Conservation (phyloP, 2,329 filamentous ascomycete genomes). For the Aspergillus melleus region DNA sequence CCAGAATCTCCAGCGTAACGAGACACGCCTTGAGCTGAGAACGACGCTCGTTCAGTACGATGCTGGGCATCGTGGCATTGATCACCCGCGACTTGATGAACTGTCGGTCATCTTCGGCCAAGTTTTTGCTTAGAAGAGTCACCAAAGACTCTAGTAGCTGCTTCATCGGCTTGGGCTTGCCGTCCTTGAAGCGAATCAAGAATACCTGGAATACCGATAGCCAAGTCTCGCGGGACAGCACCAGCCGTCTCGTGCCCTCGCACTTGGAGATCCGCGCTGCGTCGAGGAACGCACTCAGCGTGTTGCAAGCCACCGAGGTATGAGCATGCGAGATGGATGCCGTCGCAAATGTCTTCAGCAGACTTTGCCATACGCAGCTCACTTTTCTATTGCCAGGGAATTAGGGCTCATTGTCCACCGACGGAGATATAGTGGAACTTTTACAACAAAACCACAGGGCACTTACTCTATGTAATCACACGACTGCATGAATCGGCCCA, state of each 20-base stretch:
- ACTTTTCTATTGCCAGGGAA: conserved; percentile 28
- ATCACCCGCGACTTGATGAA: conserved; percentile 26
- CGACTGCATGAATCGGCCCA: conserved; percentile 34
- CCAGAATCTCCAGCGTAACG: conserved; percentile 36
- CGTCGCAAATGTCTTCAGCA: conserved; percentile 43
- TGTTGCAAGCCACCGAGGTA: conserved; percentile 45
- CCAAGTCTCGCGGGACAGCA: conserved; percentile 39
- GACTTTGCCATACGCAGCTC: conserved; percentile 37
- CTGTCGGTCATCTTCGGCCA: conserved; percentile 18
- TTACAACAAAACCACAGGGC: neutral
- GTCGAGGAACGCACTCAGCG: conserved; percentile 46
- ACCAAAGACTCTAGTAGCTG: conserved; percentile 45
- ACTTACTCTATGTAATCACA: conserved; percentile 37
- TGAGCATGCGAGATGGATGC: conserved; percentile 41
- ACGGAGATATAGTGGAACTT: neutral
- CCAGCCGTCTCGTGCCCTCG: conserved; percentile 33
- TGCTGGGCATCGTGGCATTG: conserved; percentile 33
- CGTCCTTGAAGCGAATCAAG: conserved; percentile 43
- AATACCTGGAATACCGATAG: conserved; percentile 41
- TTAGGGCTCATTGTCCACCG: conserved; percentile 1
- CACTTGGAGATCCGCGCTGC: conserved; percentile 33
- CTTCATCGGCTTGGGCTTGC: conserved; percentile 46
- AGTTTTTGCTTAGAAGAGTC: conserved; percentile 32
- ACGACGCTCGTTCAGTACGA: conserved; percentile 41
- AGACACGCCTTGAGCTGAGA: conserved; percentile 40